Evolutionary conservation across 1,284 basidiomycete genomes (phyloP).

Genomic region (Omphalotus olearius): DNA sequence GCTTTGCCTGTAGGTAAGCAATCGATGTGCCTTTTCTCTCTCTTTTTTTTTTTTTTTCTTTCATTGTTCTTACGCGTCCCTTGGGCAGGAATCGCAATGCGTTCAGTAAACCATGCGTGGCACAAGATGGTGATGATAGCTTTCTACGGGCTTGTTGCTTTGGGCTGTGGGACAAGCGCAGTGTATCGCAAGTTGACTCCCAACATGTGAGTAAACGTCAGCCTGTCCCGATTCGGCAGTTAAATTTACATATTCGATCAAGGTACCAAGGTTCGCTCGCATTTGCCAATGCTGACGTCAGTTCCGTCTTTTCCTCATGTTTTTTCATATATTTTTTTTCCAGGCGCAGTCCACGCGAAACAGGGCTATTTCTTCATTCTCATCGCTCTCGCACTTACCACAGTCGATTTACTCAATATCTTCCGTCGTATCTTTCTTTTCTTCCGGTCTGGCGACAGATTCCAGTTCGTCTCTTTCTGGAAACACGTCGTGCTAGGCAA

Average conservation of each 20-base stretch:
- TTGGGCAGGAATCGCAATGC: conserved; percentile 77
- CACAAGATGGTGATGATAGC: conserved; percentile 49
- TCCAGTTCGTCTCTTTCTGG: conserved; percentile 51
- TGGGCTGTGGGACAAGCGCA: conserved; percentile 61
- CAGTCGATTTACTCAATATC: conserved; percentile 49
- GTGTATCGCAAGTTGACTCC: conserved; percentile 75
- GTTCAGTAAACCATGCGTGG: conserved; percentile 64
- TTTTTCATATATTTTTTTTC: not conserved
- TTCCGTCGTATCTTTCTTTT: conserved; percentile 47
- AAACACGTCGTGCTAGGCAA: conserved; percentile 47
- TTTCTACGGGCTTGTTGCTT: conserved; percentile 51
- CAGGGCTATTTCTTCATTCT: conserved; percentile 63
- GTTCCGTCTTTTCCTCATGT: not conserved
- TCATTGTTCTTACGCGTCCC: too few species aligned
- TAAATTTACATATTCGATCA: conserved; percentile 18
- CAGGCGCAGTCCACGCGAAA: conserved; percentile 50
- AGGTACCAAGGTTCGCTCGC: conserved; percentile 61
- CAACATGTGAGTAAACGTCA: conserved; percentile 58
- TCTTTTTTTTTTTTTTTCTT: not conserved
- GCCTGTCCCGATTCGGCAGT: conserved; percentile 10
- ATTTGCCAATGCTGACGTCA: not conserved
- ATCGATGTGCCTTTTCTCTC: not conserved
- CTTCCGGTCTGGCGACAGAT: conserved; percentile 37
- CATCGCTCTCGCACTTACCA: conserved; percentile 51
- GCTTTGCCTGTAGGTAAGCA: conserved; percentile 67